Conservation (phyloP, 768 basidiomycete species). For the Gloeostereum incarnatum region DNA sequence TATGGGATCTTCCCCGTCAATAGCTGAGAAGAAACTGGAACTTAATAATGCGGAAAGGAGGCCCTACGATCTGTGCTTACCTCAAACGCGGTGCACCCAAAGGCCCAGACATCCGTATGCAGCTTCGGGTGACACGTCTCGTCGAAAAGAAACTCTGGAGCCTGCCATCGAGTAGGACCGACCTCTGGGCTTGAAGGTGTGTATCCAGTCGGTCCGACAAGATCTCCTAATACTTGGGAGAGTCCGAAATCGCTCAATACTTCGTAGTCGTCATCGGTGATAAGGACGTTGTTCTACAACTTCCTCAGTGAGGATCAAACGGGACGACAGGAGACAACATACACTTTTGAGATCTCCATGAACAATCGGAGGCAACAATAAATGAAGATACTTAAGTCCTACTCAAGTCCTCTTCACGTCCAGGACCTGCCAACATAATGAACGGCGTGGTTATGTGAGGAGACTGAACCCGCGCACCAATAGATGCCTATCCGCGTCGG, state of each 20-base stretch:
- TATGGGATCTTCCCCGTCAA: conserved; percentile 19
- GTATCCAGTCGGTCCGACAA: conserved; percentile 17
- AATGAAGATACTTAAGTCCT: conserved; percentile 35
- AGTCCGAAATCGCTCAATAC: conserved; percentile 38
- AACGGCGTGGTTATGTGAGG: background rate
- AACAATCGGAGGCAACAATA: conserved; percentile 23
- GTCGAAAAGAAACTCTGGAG: conserved; percentile 23
- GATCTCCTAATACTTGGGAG: conserved; percentile 21
- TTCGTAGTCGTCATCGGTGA: conserved; percentile 28
- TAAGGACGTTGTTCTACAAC: conserved; percentile 32
- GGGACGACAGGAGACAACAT: background rate
- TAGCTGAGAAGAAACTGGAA: conserved; percentile 8
- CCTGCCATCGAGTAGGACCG: conserved; percentile 23
- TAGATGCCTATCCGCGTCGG: conserved; percentile 21
- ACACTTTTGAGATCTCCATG: conserved; percentile 10
- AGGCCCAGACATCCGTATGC: conserved; percentile 24
- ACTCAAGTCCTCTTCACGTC: conserved; percentile 33
- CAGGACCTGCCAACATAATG: conserved; percentile 20
- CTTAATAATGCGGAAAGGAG: background rate
- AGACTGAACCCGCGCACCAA: conserved; percentile 20
- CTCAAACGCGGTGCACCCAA: conserved; percentile 25
- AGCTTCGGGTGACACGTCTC: conserved; percentile 15
- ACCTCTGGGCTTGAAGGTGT: conserved; percentile 19
- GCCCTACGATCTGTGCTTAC: conserved; percentile 9
- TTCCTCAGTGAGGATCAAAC: background rate